These are phyloP conservation scores for Lycium barbarum DNA, from an alignment of 257 asterid species.

Conservation along the genomic window DNA sequence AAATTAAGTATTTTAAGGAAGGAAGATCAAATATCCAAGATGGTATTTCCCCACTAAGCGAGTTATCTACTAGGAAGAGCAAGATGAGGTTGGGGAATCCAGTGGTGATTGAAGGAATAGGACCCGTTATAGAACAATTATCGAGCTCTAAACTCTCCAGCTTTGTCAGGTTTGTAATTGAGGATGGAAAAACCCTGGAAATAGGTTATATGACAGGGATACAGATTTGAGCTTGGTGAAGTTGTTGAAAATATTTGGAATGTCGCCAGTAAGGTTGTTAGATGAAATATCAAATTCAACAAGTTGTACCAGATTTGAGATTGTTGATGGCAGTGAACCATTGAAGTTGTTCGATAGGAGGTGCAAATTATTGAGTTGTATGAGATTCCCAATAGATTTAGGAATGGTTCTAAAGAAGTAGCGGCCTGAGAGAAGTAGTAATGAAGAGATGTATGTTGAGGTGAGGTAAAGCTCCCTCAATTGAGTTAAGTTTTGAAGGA, in stretches of 20 bases:
- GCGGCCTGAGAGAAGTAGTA: constrained; percentile 35
- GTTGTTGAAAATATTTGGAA: constrained; percentile 23
- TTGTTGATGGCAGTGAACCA: constrained; percentile 38
- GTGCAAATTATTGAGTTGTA: neutral
- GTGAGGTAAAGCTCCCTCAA: constrained; percentile 31
- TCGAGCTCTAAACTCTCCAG: neutral
- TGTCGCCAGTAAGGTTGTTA: constrained; percentile 37
- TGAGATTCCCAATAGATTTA: constrained; percentile 38
- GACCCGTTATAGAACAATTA: constrained; percentile 19
- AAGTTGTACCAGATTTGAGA: constrained; percentile 34
- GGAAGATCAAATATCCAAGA: constrained; percentile 27
- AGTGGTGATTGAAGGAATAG: neutral
- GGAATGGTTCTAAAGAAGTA: constrained; percentile 39
- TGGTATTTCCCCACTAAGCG: constrained; percentile 23
- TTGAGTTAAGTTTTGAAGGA: constrained; percentile 40
- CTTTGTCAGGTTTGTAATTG: constrained; percentile 4
- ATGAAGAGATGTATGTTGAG: constrained; percentile 28
- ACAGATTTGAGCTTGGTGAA: constrained; percentile 3
- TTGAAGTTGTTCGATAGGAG: constrained; percentile 34
- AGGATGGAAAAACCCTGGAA: constrained; percentile 21
- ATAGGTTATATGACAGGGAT: neutral
- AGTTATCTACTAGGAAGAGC: constrained; percentile 9
- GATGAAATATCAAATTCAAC: constrained; percentile 31
- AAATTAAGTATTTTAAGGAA: neutral
- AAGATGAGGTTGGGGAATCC: neutral